A percentile compares a stretch with the other conserved stretches of the same genome.
These are phyloP conservation scores for Chiua sp. DNA, from an alignment of 1,284 basidiomycete genomes.

Conservation along the genomic window DNA sequence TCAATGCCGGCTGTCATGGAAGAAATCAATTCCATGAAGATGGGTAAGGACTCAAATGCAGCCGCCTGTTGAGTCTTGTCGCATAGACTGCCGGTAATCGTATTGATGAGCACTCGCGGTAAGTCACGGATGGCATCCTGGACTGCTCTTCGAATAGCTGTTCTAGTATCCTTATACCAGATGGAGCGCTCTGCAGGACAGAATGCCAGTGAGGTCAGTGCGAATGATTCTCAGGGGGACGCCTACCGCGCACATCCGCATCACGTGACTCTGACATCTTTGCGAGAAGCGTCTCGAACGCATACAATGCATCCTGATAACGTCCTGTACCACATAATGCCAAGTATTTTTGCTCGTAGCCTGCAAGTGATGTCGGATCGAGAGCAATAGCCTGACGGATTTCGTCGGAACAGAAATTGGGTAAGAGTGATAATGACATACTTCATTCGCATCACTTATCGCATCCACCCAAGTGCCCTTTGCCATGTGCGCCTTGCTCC, in stretches of 20 bases:
- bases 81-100: too few species aligned
- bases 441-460: constrained; percentile 3
- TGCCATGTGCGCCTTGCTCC: constrained; percentile 2
- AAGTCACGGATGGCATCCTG: too few species aligned
- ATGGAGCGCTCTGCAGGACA: not conserved
- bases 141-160: not conserved
- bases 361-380: too few species aligned
- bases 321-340: not conserved
- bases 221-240: too few species aligned
- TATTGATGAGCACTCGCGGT: too few species aligned
- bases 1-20: constrained; percentile 1
- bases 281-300: constrained; percentile 1
- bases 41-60: too few species aligned
- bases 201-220: not conserved
- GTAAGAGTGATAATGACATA: not conserved
- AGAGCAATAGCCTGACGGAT: too few species aligned
- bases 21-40: not conserved
- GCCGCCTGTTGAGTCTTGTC: too few species aligned
- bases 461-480: not conserved
- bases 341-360: not conserved
- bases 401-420: too few species aligned
- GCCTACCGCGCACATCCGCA: not conserved
- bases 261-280: constrained; percentile 2
- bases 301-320: not conserved
- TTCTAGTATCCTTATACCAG: not conserved